phyloP scores from a whole-genome alignment of 768 basidiomycete species.

The Tulasnella sp. region DNA sequence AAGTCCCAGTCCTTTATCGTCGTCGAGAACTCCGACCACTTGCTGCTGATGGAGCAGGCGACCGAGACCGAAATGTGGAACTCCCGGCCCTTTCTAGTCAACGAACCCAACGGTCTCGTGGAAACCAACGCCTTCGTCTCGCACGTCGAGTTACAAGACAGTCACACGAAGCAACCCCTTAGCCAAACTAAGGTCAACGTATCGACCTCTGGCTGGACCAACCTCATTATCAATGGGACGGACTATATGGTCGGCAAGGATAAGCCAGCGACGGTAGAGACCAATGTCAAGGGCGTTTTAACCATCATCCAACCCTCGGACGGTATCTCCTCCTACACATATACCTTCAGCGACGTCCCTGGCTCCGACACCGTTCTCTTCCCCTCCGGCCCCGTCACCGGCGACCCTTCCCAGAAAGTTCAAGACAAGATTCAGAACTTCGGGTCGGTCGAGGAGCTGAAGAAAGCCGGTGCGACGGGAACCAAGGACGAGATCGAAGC shows the following conservation, averaged over 20 bases:
- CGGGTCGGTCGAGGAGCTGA: background rate
- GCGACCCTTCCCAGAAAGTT: constrained; percentile 8
- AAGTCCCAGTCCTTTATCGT: constrained; percentile 10
- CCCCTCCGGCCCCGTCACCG: background rate
- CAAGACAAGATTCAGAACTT: constrained; percentile 11
- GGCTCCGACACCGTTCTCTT: background rate
- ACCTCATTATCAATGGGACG: constrained; percentile 11
- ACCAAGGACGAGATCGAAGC: background rate
- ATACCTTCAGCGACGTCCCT: background rate
- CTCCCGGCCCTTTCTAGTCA: constrained; percentile 15
- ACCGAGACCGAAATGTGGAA: constrained; percentile 16
- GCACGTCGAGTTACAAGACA: background rate
- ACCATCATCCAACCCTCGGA: constrained; percentile 16
- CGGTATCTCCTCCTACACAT: constrained; percentile 14
- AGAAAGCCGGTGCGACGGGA: constrained; percentile 8
- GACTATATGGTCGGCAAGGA: background rate
- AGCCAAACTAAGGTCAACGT: background rate
- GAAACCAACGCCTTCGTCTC: background rate
- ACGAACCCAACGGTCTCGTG: background rate
- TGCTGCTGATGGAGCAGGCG: constrained; percentile 18
- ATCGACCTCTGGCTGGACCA: constrained; percentile 1
- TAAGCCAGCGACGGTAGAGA: background rate
- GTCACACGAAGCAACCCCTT: background rate
- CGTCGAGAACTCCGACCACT: background rate
- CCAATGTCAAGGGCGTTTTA: constrained; percentile 15